Base-by-base conservation (phyloP, 176 grass and related monocot species). In the Zoysia pacifica region DNA sequence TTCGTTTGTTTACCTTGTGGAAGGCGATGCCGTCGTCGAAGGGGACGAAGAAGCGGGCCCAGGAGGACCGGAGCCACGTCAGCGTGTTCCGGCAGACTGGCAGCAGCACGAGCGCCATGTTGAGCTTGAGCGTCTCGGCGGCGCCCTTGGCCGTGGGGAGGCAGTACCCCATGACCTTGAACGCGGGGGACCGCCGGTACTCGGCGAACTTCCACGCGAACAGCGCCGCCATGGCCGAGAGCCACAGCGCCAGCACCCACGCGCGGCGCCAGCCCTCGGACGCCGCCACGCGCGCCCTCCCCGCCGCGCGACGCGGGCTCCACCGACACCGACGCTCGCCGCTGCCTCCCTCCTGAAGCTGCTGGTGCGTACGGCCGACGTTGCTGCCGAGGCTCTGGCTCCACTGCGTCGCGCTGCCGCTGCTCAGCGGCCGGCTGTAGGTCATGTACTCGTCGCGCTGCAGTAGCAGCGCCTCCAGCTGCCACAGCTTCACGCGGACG, bases 11-110 rank as follows among this genome's bases (percentile, higher is more conserved):
- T 89, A 99, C 96, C 96, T 95, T 99, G 84, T 99, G 96, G 87
- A 99, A 99, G 64, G 92, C 91, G 88, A 99, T 99, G 75, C 79
- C 93, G 81, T 99, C 96, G 86, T 99, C 88, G 92, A 99, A 99
- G 50, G 96, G 96, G 46, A 99, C 92, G 86, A 95, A 89, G 88
- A 85, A 91, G 3, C 96, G 84, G 53, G 88, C 93, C 75, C 96
- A 91, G 3, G 96, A 91, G 40, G 96, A 99, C 9, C 96, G 88
- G 8, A 99, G 90, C 90, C 96, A 99, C 1, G 96, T 99, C n/a
- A 99, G 93, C 13, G 96, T 99, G 76, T 95, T 99, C 11, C 96
- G 88, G 84, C 92, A 99, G 39, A 99, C 96, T 5, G 96, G 92
- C 45, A 94, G 74, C 47, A 94, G 80, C 35, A 94, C 76, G 18